Conservation (phyloP, 805 yeast genomes). For the Scheffersomyces lignosus region DNA sequence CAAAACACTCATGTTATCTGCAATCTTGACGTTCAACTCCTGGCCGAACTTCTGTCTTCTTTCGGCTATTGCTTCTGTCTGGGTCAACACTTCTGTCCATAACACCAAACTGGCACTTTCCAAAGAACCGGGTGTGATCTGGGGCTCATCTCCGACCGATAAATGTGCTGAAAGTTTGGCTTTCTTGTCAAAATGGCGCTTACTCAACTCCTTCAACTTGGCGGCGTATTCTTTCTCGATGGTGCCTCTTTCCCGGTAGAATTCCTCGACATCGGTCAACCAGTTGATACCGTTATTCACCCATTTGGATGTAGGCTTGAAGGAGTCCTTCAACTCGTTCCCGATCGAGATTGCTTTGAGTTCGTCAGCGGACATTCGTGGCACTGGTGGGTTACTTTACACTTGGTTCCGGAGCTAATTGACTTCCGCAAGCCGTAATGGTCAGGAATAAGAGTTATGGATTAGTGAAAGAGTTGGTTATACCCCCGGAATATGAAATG, state of each 20-base stretch:
- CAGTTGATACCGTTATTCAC: constrained; percentile 68
- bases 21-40: constrained; percentile 60
- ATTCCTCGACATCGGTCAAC: constrained; percentile 75
- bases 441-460: too few relatives aligned
- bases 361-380: background rate
- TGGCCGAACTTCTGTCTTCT: constrained; percentile 60
- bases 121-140: constrained; percentile 90
- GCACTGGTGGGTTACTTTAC: too few relatives aligned
- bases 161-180: constrained; percentile 64
- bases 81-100: constrained; percentile 85
- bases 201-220: constrained; percentile 61
- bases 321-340: constrained; percentile 78
- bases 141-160: constrained; percentile 89
- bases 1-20: constrained; percentile 58
- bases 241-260: constrained; percentile 78
- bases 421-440: too few relatives aligned
- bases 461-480: too few relatives aligned
- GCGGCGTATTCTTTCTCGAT: constrained; percentile 83
- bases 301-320: constrained; percentile 79
- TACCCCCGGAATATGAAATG: too few relatives aligned
- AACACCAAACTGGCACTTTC: constrained; percentile 85
- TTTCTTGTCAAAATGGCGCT: constrained; percentile 73
- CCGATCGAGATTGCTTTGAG: constrained; percentile 46
- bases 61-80: constrained; percentile 75
- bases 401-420: too few relatives aligned